phyloP scores from a whole-genome alignment of 192 early-diverging fungal species.

The Phlyctochytrium arcticum region DNA sequence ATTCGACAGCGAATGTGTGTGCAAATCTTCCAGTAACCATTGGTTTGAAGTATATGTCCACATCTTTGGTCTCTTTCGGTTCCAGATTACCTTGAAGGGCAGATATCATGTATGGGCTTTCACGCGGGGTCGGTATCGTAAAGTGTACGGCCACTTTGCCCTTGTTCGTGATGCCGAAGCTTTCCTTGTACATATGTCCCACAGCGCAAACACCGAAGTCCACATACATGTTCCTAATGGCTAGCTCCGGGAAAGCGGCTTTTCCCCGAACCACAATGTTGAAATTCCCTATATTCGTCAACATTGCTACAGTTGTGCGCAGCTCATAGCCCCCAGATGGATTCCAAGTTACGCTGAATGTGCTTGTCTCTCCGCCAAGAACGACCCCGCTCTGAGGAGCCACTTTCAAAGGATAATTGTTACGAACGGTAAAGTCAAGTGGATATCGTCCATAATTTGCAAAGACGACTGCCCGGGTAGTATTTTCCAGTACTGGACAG shows the following conservation, averaged over 20 bases:
- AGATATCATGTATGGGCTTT: slow-evolving; percentile 43
- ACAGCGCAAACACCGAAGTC: slow-evolving; percentile 64
- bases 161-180: slow-evolving; percentile 46
- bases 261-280: slow-evolving; percentile 54
- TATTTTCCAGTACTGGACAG: slow-evolving; percentile 55
- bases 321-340: slow-evolving; percentile 62
- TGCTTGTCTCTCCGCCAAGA: slow-evolving; percentile 36
- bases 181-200: slow-evolving; percentile 46
- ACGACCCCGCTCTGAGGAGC: slow-evolving; percentile 37
- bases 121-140: slow-evolving; percentile 46
- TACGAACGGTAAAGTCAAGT: slow-evolving; percentile 41
- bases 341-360: slow-evolving; percentile 46
- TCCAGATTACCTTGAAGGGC: slow-evolving; percentile 34
- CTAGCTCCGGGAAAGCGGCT: slow-evolving; percentile 55
- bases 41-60: slow-evolving; percentile 51
- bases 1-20: slow-evolving; percentile 53
- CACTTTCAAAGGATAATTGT: slow-evolving; percentile 57
- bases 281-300: slow-evolving; percentile 60
- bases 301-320: slow-evolving; percentile 47
- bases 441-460: slow-evolving; percentile 58
- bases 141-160: slow-evolving; percentile 57
- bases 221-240: slow-evolving; percentile 44
- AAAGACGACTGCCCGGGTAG: slow-evolving; percentile 43
- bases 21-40: slow-evolving; percentile 37
- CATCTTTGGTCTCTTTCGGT: slow-evolving; percentile 41